phyloP scores from a whole-genome alignment of 768 basidiomycete genomes.

The Rhodotorula graminis region DNA sequence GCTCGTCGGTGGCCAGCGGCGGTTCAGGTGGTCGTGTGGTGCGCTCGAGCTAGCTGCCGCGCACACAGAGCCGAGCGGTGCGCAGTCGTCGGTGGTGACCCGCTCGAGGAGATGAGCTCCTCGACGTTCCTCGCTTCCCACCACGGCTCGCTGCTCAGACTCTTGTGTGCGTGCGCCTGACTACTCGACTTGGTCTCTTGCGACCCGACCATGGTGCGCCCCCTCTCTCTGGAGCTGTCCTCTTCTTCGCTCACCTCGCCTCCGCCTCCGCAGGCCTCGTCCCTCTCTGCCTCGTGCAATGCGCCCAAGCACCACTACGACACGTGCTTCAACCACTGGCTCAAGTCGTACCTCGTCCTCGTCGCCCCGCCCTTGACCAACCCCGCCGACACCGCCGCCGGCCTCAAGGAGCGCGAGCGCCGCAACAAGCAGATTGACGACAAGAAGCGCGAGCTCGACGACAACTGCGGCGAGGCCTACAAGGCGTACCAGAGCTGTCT shows the following conservation, averaged over 20 bases:
- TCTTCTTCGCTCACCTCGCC: neutral
- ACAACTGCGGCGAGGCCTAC: conserved; percentile 79
- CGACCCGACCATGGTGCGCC: conserved; percentile 6
- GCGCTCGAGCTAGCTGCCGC: no score
- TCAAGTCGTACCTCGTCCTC: conserved; percentile 91
- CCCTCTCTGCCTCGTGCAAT: conserved; percentile 78
- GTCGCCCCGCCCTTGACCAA: conserved; percentile 50
- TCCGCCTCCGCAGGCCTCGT: conserved; percentile 45
- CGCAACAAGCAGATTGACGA: conserved; percentile 55
- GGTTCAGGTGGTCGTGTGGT: no score
- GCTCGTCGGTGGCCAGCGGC: no score
- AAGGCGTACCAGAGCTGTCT: conserved; percentile 72
- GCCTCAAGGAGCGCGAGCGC: conserved; percentile 30
- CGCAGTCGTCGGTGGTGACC: neutral
- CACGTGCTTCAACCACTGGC: conserved; percentile 94
- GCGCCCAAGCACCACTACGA: conserved; percentile 85
- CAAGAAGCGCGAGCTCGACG: conserved; percentile 83
- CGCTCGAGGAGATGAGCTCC: neutral
- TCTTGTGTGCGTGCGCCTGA: neutral
- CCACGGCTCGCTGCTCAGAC: no score
- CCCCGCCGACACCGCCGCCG: conserved; percentile 47
- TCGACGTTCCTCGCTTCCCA: no score
- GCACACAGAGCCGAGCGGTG: neutral
- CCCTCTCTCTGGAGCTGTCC: neutral
- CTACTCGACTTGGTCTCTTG: neutral